Base-by-base conservation (phyloP, 2,329 filamentous ascomycete genomes). In the Furcasterigmium furcatum region DNA sequence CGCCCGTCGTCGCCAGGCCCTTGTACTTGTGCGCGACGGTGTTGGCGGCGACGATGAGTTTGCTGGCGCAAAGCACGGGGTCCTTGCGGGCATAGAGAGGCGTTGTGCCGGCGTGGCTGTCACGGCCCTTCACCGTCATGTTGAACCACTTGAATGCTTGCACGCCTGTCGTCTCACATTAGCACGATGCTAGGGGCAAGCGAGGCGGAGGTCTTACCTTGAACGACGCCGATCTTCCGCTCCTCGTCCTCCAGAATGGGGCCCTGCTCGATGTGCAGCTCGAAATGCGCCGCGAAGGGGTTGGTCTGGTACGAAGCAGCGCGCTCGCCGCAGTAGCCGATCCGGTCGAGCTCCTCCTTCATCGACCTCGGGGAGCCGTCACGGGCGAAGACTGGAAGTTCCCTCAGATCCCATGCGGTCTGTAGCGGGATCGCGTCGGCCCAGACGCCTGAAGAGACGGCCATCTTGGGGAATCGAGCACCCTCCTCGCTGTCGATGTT, bases 371-470 rank as follows among this genome's bases (percentile, higher is more conserved):
- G 1, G 47, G 44, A 46, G 3, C 53, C 41, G 8, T 46, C 47
- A 2, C 42, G 46, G 10, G 44, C 32, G 4, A 87, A 1, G 72
- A 77, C 55, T n/a, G n/a, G n/a, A n/a, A n/a, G n/a, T 76, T 84
- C 74, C 87, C 80, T 10, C 80, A 87, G 69, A 35, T 68, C 72
- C 61, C 83, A 82, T 12, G 84, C 87, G 4, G 46, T 53, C 14
- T 82, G 73, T 5, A 88, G 65, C 0, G 83, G 66, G 8, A 88
- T 84, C 1, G 70, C 70, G 16, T 74, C 85, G 0, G 85, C 80
- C 87, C 87, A 91, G 12, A 91, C 87, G 2, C 85, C 87, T 1
- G 85, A 89, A 0, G 83, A 73, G 16, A 85, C 68, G 80, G 88
- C 90, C 30, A 80, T 86, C 44, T 83, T 81, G 1, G 87, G 86